These are phyloP conservation scores for Tetradesmus obliquus DNA, from an alignment of 139 green algal genomes.

Conservation along the genomic window DNA sequence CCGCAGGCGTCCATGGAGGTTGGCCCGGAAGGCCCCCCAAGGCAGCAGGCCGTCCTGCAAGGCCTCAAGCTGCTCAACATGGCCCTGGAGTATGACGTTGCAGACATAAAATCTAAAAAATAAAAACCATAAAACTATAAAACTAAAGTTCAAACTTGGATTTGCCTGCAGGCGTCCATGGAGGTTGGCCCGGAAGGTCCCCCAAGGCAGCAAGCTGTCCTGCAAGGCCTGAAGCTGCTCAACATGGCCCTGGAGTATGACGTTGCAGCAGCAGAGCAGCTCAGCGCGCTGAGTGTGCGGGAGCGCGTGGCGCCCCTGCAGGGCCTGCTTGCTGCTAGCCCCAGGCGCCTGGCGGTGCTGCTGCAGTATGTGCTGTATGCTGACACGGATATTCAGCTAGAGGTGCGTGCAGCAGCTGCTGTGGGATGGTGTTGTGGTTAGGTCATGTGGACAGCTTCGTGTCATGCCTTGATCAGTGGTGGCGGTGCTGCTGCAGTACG, in stretches of 20 bases:
- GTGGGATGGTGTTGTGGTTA: too few relatives aligned
- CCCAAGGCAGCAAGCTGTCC: constrained; percentile 55
- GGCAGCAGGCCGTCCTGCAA: constrained; percentile 61
- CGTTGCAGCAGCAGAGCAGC: constrained; percentile 13
- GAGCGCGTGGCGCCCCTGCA: constrained; percentile 63
- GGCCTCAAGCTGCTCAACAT: constrained; percentile 69
- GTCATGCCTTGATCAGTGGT: constrained; percentile 22
- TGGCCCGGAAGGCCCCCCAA: constrained; percentile 28
- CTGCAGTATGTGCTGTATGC: constrained; percentile 80
- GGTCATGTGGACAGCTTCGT: too few relatives aligned
- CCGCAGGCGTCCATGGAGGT: constrained; percentile 30
- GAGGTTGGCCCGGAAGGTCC: constrained; percentile 39
- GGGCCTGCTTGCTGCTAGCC: constrained; percentile 53
- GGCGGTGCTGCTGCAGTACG: constrained; percentile 68
- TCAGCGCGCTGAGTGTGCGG: constrained; percentile 9
- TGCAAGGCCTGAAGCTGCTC: constrained; percentile 70
- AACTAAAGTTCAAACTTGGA: too few relatives aligned
- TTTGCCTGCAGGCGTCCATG: constrained; percentile 29
- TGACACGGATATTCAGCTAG: constrained; percentile 65
- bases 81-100: constrained; percentile 52
- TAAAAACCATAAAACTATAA: too few relatives aligned
- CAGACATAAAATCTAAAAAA: background rate
- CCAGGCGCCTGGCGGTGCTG: constrained; percentile 58
- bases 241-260: constrained; percentile 58
- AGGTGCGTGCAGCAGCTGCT: constrained; percentile 33